Evolutionary conservation across 2,329 filamentous ascomycete genomes (phyloP).

Genomic region (Claviceps cyperi): DNA sequence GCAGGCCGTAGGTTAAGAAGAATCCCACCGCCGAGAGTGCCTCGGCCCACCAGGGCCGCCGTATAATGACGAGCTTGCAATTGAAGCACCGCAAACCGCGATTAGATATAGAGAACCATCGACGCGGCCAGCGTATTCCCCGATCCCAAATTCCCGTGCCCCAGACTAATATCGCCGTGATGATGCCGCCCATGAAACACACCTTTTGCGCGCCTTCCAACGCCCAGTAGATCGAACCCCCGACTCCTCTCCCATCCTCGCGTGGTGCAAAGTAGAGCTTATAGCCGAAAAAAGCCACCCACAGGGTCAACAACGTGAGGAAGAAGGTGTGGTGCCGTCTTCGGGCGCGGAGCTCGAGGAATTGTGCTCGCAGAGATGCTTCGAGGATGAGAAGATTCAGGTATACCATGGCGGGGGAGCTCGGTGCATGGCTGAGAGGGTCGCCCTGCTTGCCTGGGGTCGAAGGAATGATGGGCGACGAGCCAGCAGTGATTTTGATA

Average conservation of each 20-base stretch:
- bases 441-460: slow-evolving; percentile 40
- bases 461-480: slow-evolving; percentile 29
- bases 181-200: slow-evolving; percentile 77
- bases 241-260: slow-evolving; percentile 81
- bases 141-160: slow-evolving; percentile 93
- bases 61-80: slow-evolving; percentile 84
- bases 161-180: slow-evolving; percentile 80
- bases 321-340: slow-evolving; percentile 90
- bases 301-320: slow-evolving; percentile 60
- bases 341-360: slow-evolving; percentile 75
- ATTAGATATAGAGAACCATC: slow-evolving; percentile 83
- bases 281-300: slow-evolving; percentile 78
- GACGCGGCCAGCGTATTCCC: slow-evolving; percentile 82
- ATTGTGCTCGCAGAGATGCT: slow-evolving; percentile 82
- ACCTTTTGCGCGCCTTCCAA: slow-evolving; percentile 83
- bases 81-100: slow-evolving; percentile 85
- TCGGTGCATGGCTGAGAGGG: slow-evolving; percentile 69
- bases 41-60: slow-evolving; percentile 71
- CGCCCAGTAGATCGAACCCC: slow-evolving; percentile 92
- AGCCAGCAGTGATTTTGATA: slow-evolving; percentile 24
- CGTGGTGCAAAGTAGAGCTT: slow-evolving; percentile 89
- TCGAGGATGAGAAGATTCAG: slow-evolving; percentile 96
- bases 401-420: slow-evolving; percentile 89
- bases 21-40: slow-evolving; percentile 57
- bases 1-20: slow-evolving; percentile 61